Base-by-base conservation (phyloP, 306 rosid species). In the Oxytropis ochrocephala region DNA sequence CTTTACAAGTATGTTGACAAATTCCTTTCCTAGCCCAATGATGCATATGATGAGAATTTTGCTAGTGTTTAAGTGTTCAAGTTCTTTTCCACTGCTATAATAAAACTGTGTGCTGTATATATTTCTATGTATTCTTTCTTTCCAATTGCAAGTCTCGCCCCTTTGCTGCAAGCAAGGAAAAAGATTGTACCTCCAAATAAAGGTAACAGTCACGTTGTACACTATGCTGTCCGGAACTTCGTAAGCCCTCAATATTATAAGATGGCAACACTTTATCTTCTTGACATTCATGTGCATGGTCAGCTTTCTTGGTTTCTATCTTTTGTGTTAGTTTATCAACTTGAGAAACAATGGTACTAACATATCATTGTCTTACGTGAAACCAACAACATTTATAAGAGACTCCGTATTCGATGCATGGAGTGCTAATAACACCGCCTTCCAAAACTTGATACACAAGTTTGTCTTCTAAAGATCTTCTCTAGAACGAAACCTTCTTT, bases 151-250 rank as follows among this genome's bases (percentile, higher is more conserved):
- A n/a, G n/a, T n/a, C n/a, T n/a, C n/a, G n/a, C n/a, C n/a, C n/a
- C n/a, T n/a, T n/a, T n/a, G n/a, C n/a, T n/a, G n/a, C n/a, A n/a
- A n/a, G n/a, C n/a, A n/a, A n/a, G n/a, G n/a, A n/a, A n/a, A n/a
- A n/a, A n/a, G n/a, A n/a, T n/a, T n/a, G n/a, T n/a, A n/a, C n/a
- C n/a, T n/a, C n/a, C n/a, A n/a, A n/a, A n/a, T n/a, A n/a, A 72
- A 90, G 72, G 78, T 88, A 93, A 18, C 98, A 91, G 49, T 88
- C 97, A 6, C 97, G 98, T 42, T 88, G 96, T 5, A 90, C 66
- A 68, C 83, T 81, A 29, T 91, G 80, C 27, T 97, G 96, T 65
- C 90, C 86, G 68, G 98, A 93, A 38, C 98, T 97, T 8, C 98
- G 77, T 66, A 93, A 73, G 39, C 80, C 91, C 29, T 69, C 68